These are phyloP conservation scores for Phytophthora citrophthora DNA, from an alignment of 352 stramenopile genomes.

Conservation along the genomic window DNA sequence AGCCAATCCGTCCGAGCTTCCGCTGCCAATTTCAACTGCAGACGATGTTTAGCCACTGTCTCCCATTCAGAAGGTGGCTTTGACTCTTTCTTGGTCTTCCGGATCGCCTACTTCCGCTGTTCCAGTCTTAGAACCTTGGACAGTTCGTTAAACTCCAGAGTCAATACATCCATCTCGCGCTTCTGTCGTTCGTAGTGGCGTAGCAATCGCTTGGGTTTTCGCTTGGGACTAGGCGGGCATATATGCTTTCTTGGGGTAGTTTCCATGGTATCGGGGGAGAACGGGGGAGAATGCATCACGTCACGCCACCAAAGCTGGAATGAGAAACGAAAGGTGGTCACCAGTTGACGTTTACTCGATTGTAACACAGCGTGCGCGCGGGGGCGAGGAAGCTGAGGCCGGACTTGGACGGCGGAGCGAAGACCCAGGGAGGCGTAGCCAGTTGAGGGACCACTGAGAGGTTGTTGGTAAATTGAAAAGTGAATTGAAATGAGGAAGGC, in stretches of 20 bases:
- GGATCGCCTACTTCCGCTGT: background rate
- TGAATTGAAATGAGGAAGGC: too few relatives aligned
- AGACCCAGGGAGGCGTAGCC: too few relatives aligned
- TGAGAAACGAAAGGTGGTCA: background rate
- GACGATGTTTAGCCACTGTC: background rate
- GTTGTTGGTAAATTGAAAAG: too few relatives aligned
- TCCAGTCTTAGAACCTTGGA: background rate
- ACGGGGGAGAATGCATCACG: background rate
- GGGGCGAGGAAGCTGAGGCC: too few relatives aligned
- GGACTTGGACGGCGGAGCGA: too few relatives aligned
- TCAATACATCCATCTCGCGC: slow-evolving; percentile 1
- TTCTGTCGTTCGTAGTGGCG: slow-evolving; percentile 8
- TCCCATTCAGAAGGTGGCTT: background rate
- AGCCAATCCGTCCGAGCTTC: slow-evolving; percentile 9
- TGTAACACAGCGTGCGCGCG: too few relatives aligned
- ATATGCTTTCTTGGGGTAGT: too few relatives aligned
- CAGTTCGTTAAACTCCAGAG: background rate
- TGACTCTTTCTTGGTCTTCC: background rate
- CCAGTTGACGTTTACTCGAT: background rate
- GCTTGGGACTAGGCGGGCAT: too few relatives aligned
- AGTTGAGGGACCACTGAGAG: too few relatives aligned
- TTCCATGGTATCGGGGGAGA: background rate
- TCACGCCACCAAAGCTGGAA: background rate
- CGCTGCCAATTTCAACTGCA: background rate
- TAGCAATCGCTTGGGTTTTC: background rate